These are phyloP conservation scores for Grosmannia serpens DNA, from an alignment of 2,329 filamentous ascomycete genomes.

Conservation along the genomic window DNA sequence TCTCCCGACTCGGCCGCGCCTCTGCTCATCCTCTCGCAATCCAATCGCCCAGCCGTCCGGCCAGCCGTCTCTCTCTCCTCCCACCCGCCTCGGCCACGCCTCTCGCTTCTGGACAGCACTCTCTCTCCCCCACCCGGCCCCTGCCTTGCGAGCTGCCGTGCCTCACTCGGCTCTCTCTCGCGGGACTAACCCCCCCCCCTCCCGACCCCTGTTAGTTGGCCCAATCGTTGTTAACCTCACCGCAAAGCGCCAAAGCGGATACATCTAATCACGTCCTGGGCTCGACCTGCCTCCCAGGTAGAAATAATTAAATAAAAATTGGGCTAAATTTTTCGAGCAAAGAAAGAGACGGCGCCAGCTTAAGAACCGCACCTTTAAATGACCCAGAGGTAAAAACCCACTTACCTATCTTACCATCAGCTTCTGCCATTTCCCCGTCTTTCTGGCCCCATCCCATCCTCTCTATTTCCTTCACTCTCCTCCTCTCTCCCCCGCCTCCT, in stretches of 20 bases:
- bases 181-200: neutral
- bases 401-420: neutral
- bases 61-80: neutral
- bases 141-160: neutral
- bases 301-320: neutral
- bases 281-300: neutral
- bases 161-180: neutral
- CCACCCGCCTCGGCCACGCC: neutral
- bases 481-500: neutral
- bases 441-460: neutral
- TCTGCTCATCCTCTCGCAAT: neutral
- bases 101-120: neutral
- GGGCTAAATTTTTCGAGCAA: neutral
- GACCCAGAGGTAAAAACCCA: neutral
- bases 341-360: neutral
- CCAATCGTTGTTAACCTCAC: neutral
- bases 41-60: neutral
- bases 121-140: neutral
- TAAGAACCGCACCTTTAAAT: neutral
- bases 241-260: neutral
- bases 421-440: neutral
- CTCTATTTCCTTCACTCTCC: neutral
- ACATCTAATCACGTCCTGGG: neutral
- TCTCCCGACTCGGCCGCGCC: too few relatives aligned
- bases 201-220: neutral